Percentiles rank a stretch among this genome's conserved stretches.
Conservation (phyloP, 306 rosid species). For the Acacia confusa region DNA sequence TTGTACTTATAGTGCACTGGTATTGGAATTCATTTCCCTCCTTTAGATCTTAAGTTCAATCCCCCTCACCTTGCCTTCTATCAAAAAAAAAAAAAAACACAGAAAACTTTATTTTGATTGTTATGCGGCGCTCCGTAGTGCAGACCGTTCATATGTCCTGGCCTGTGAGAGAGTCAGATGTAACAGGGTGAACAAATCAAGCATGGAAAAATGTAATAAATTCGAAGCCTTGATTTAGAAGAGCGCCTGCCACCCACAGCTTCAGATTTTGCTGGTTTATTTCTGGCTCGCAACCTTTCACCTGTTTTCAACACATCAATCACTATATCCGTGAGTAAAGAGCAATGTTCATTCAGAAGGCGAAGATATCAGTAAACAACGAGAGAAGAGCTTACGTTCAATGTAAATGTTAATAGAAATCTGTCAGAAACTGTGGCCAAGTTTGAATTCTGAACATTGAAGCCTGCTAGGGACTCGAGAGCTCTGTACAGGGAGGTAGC, state of each 20-base stretch:
- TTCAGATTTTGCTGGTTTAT: slow-evolving; percentile 77
- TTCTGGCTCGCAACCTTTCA: slow-evolving; percentile 53
- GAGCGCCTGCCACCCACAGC: slow-evolving; percentile 89
- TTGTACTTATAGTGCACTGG: no score
- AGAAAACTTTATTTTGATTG: not conserved
- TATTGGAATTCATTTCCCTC: no score
- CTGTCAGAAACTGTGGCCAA: slow-evolving; percentile 55
- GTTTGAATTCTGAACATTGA: slow-evolving; percentile 70
- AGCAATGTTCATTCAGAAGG: slow-evolving; percentile 6
- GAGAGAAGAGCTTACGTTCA: slow-evolving; percentile 47
- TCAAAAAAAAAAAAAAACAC: no score
- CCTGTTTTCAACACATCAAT: slow-evolving; percentile 51
- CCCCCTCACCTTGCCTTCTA: no score
- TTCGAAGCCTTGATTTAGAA: slow-evolving; percentile 82
- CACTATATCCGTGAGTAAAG: not conserved
- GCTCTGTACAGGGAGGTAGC: slow-evolving; percentile 68
- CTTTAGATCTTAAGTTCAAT: no score
- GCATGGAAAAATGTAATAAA: slow-evolving; percentile 39
- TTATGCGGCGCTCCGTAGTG: not conserved
- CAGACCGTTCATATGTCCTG: not conserved
- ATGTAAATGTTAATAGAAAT: slow-evolving; percentile 60
- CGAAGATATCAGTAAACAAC: not conserved
- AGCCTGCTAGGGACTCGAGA: slow-evolving; percentile 71
- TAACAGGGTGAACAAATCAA: slow-evolving; percentile 12
- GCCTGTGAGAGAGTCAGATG: not conserved